phyloP scores from a whole-genome alignment of 2,329 filamentous ascomycete species.

The Cladosporium velox region DNA sequence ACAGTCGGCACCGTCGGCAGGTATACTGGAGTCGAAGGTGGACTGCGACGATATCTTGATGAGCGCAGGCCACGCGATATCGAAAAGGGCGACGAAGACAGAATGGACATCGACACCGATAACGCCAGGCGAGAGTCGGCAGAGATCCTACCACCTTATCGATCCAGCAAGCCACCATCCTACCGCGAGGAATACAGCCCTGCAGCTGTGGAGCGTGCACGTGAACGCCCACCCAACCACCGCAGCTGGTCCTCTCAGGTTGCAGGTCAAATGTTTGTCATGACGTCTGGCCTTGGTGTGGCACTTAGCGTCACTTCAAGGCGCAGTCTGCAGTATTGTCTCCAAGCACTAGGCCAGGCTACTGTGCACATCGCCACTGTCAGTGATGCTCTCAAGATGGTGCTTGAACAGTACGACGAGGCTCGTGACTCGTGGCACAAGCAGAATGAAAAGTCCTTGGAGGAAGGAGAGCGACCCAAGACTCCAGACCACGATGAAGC shows the following conservation, averaged over 20 bases:
- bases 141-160: conserved; percentile 81
- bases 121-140: conserved; percentile 58
- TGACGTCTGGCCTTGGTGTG: conserved; percentile 85
- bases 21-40: conserved; percentile 83
- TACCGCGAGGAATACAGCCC: conserved; percentile 40
- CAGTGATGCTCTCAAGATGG: conserved; percentile 70
- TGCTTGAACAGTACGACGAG: conserved; percentile 77
- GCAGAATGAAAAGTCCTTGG: conserved; percentile 47
- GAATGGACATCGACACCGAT: conserved; percentile 49
- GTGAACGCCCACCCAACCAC: conserved; percentile 44
- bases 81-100: conserved; percentile 45
- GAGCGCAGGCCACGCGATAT: conserved; percentile 57
- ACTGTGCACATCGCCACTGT: conserved; percentile 78
- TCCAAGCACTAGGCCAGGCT: conserved; percentile 76
- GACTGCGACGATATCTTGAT: conserved; percentile 78
- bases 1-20: conserved; percentile 82
- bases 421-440: conserved; percentile 46
- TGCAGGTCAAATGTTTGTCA: conserved; percentile 70
- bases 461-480: conserved; percentile 33
- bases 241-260: conserved; percentile 66
- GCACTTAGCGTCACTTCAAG: conserved; percentile 90
- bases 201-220: conserved; percentile 30
- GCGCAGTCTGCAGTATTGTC: conserved; percentile 78
- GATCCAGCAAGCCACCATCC: conserved; percentile 61
- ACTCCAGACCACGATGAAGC: conserved; percentile 42